phyloP scores from a whole-genome alignment of 768 basidiomycete genomes.

The Mycena indigotica region DNA sequence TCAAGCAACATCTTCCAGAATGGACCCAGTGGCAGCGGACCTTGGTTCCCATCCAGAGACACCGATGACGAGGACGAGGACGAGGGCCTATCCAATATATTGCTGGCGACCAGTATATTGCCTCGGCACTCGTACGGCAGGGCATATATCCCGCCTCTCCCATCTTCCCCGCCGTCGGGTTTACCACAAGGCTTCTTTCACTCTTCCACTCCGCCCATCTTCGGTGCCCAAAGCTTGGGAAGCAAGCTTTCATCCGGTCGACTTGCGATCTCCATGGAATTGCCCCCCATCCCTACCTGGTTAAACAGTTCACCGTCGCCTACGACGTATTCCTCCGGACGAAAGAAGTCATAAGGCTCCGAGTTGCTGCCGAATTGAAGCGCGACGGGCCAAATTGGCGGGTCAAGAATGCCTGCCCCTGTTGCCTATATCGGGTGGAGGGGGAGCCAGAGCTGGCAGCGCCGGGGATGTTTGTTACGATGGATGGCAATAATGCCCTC shows the following conservation, averaged over 20 bases:
- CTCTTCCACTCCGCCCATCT: conserved; percentile 4
- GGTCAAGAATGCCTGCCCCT: conserved; percentile 35
- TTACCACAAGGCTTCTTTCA: conserved; percentile 10
- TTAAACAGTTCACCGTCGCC: conserved; percentile 28
- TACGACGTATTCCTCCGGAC: conserved; percentile 40
- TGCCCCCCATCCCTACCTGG: conserved; percentile 1
- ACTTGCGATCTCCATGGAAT: conserved; percentile 23
- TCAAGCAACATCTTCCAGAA: no score
- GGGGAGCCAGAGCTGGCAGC: conserved; percentile 32
- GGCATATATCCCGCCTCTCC: conserved; percentile 17
- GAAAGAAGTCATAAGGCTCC: conserved; percentile 14
- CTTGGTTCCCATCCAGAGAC: no score
- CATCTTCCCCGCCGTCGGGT: conserved; percentile 3
- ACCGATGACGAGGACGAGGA: no score
- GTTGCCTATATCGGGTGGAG: conserved; percentile 38
- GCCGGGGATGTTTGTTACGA: conserved; percentile 23
- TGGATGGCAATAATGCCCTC: conserved; percentile 38
- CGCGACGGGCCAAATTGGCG: conserved; percentile 33
- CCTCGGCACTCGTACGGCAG: conserved; percentile 9
- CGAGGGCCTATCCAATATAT: no score
- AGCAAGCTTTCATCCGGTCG: conserved; percentile 24
- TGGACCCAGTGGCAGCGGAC: no score
- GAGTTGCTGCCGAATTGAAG: conserved; percentile 28
- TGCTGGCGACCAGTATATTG: background rate
- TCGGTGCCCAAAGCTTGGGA: conserved; percentile 21